phyloP scores from a whole-genome alignment of 331 rosid species.

The Dryas integrifolia region DNA sequence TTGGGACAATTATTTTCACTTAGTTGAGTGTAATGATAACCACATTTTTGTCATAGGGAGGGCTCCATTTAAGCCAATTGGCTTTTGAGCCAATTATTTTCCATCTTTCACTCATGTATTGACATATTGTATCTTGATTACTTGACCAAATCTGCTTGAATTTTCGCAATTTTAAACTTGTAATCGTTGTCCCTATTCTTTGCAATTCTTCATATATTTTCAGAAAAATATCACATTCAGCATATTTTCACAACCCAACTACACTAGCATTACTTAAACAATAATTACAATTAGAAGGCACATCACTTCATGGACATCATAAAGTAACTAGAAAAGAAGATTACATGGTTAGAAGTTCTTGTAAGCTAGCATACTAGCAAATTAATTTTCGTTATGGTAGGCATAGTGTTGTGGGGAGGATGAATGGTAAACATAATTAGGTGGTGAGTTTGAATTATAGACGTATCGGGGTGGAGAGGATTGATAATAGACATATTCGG shows the following conservation, averaged over 20 bases:
- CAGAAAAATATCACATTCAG: neutral
- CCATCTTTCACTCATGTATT: neutral
- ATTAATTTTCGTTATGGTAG: conserved; percentile 21
- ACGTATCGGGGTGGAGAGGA: conserved; percentile 43
- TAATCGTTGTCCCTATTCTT: no score
- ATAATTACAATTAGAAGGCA: neutral
- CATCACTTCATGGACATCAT: neutral
- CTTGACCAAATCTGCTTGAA: neutral
- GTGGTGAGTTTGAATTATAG: conserved; percentile 42
- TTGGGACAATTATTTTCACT: neutral
- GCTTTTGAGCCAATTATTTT: no score
- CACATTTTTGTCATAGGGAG: neutral
- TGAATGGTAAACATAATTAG: conserved; percentile 37
- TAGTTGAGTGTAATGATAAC: neutral
- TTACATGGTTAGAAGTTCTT: conserved; percentile 8
- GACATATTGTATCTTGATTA: neutral
- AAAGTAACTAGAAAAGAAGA: neutral
- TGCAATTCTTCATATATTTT: neutral
- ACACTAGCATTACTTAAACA: neutral
- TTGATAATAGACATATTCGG: conserved; percentile 31
- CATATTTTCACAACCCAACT: neutral
- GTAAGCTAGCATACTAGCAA: neutral
- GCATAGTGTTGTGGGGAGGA: conserved; percentile 40
- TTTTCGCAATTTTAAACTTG: neutral
- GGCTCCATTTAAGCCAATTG: neutral